These are phyloP conservation scores for Auxenochlorella protothecoides DNA, from an alignment of 139 green algal genomes.

Conservation along the genomic window DNA sequence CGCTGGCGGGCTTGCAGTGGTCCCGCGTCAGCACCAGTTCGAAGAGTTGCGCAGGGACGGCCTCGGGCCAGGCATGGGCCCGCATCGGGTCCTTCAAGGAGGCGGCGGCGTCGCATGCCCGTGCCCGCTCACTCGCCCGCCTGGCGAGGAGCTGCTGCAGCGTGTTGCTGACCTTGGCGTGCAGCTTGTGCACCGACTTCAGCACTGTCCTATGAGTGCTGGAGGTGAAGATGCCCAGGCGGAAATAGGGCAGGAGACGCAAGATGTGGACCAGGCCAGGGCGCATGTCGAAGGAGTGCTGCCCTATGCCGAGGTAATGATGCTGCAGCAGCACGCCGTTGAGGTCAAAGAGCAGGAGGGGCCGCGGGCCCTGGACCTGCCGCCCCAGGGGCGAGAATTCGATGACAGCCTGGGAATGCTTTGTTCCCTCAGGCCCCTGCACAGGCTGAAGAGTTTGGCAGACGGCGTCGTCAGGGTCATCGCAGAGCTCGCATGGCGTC, in stretches of 20 bases:
- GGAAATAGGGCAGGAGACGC: conserved; percentile 20
- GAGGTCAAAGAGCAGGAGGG: conserved; percentile 33
- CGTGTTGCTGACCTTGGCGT: neutral
- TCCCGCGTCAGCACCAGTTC: conserved; percentile 8
- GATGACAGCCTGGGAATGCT: too few species aligned
- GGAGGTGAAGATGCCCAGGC: conserved; percentile 25
- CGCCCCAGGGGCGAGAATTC: too few species aligned
- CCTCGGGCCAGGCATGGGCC: neutral
- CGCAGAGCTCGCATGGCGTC: too few species aligned
- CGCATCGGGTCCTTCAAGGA: too few species aligned
- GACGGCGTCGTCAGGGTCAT: too few species aligned
- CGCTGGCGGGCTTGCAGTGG: conserved; percentile 3
- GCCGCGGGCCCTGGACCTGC: neutral
- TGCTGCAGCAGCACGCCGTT: conserved; percentile 36
- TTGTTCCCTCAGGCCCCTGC: too few species aligned
- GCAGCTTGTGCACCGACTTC: neutral
- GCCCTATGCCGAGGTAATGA: conserved; percentile 5
- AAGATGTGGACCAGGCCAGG: conserved; percentile 24
- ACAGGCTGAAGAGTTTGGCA: too few species aligned
- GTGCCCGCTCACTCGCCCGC: neutral
- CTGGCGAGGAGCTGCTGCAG: neutral
- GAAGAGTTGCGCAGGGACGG: conserved; percentile 6
- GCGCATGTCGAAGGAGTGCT: conserved; percentile 16
- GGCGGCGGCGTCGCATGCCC: neutral
- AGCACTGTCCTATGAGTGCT: conserved; percentile 19